phyloP scores from a whole-genome alignment of 1,284 basidiomycete genomes.

The Takashimella tepidaria region DNA sequence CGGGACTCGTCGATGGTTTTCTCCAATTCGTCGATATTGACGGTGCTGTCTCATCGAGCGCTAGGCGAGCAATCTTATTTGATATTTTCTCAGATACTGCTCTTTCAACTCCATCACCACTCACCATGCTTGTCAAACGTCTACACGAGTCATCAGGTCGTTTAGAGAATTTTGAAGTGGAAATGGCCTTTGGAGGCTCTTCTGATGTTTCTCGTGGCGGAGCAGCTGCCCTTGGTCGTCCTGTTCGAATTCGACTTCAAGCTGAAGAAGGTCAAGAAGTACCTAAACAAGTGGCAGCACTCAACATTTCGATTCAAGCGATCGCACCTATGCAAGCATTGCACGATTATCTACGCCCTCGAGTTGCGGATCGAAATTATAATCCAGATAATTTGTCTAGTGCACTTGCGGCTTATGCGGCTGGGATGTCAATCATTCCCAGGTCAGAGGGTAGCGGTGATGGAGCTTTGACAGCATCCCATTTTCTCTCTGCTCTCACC shows the following conservation, averaged over 20 bases:
- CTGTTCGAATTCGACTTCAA: constrained; percentile 72
- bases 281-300: constrained; percentile 75
- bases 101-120: constrained; percentile 55
- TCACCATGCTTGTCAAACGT: constrained; percentile 83
- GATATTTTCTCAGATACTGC: constrained; percentile 63
- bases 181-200: constrained; percentile 58
- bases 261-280: constrained; percentile 81
- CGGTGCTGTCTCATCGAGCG: constrained; percentile 45
- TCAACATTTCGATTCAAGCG: constrained; percentile 91
- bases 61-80: constrained; percentile 66
- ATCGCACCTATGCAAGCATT: constrained; percentile 94
- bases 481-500: constrained; percentile 53
- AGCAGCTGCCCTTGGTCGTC: constrained; percentile 20
- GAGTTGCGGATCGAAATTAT: constrained; percentile 64
- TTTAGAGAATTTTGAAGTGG: constrained; percentile 90
- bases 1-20: constrained; percentile 83
- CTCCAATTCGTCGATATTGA: constrained; percentile 73
- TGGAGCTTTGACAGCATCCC: constrained; percentile 41
- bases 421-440: constrained; percentile 29
- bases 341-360: constrained; percentile 86
- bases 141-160: constrained; percentile 87
- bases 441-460: constrained; percentile 15
- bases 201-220: constrained; percentile 19
- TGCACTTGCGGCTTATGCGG: constrained; percentile 84
- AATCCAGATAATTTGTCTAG: constrained; percentile 58